These are phyloP conservation scores for Erysiphe pulchra DNA, from an alignment of 2,329 filamentous ascomycete genomes.

Conservation along the genomic window DNA sequence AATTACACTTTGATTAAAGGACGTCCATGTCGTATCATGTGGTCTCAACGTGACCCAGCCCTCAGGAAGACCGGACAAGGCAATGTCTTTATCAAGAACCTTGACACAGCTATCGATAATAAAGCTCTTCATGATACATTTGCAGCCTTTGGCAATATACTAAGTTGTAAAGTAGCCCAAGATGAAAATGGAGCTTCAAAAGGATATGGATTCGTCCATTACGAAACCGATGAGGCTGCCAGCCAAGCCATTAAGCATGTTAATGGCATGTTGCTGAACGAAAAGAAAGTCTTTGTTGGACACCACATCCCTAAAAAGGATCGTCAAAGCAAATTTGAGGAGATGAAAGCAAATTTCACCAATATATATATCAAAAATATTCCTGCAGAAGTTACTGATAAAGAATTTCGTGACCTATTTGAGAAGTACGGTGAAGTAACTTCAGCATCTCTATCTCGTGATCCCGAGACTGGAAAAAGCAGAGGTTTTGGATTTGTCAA, in stretches of 20 bases:
- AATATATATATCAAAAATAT: constrained; percentile 99
- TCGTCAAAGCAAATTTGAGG: constrained; percentile 99
- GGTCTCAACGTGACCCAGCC: constrained; percentile 97
- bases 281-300: constrained; percentile 99
- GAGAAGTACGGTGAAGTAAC: constrained; percentile 85
- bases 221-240: constrained; percentile 95
- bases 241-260: constrained; percentile 97
- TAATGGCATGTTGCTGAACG: constrained; percentile 97
- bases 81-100: constrained; percentile 99
- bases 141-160: constrained; percentile 93
- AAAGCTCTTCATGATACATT: constrained; percentile 99
- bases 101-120: constrained; percentile 97
- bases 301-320: constrained; percentile 99
- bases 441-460: constrained; percentile 78
- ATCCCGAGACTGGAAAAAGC: constrained; percentile 64
- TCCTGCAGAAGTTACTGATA: constrained; percentile 56
- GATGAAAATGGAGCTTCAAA: constrained; percentile 94
- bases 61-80: constrained; percentile 98
- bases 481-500: constrained; percentile 93
- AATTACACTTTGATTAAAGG: constrained; percentile 99
- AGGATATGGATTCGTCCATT: constrained; percentile 98
- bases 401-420: constrained; percentile 84
- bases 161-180: constrained; percentile 98
- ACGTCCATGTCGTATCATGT: constrained; percentile 98
- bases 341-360: constrained; percentile 99